A percentile compares a stretch with the other conserved stretches of the same genome.
These are phyloP conservation scores for Flaveria floridana DNA, from an alignment of 140 eudicot species.

Conservation along the genomic window DNA sequence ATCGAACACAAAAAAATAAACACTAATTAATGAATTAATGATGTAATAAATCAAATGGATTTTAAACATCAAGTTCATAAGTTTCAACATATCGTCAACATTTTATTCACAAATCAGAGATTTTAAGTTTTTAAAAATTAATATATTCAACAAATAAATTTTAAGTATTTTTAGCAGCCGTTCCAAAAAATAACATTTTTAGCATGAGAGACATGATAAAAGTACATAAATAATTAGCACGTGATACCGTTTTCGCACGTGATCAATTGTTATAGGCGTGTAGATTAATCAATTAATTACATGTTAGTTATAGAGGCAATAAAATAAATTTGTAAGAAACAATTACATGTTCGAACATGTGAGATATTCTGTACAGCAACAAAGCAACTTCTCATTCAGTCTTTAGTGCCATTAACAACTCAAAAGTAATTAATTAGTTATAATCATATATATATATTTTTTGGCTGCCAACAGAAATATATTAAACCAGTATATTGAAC, in stretches of 20 bases:
- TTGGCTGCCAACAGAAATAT: too few relatives aligned
- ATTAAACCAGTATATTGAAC: too few relatives aligned
- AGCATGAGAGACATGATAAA: neutral
- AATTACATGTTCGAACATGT: neutral
- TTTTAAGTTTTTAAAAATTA: neutral
- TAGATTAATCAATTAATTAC: neutral
- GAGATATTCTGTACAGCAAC: constrained; percentile 8
- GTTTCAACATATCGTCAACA: neutral
- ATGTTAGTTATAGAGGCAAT: neutral
- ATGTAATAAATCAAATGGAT: too few relatives aligned
- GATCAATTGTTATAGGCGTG: neutral
- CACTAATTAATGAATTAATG: too few relatives aligned
- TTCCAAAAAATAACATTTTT: neutral
- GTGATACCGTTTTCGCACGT: neutral
- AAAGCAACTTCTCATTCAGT: neutral
- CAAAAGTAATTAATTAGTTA: neutral
- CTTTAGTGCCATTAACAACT: neutral
- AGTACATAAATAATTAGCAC: neutral
- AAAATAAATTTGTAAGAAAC: neutral
- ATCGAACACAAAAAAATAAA: too few relatives aligned
- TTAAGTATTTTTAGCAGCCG: neutral
- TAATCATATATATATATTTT: too few relatives aligned
- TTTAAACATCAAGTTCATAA: neutral
- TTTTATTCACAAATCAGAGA: neutral
- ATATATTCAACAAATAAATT: too few relatives aligned